A percentile compares a stretch with the other conserved stretches of the same genome.
These are phyloP conservation scores for Grosmannia clavigera DNA, from an alignment of 2,329 filamentous ascomycete genomes.

Conservation along the genomic window DNA sequence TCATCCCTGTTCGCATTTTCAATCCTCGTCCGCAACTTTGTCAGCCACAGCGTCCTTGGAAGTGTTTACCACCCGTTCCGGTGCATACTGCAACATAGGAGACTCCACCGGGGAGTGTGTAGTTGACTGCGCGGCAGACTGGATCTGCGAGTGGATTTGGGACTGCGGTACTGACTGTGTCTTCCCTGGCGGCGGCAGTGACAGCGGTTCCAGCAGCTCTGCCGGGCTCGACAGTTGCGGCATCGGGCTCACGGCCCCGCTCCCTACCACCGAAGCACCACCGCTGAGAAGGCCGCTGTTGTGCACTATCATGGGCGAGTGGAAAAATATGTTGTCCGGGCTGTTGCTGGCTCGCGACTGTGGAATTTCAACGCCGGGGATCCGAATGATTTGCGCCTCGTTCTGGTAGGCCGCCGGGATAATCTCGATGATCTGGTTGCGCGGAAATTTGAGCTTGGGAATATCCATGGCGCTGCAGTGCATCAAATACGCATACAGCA, in stretches of 20 bases:
- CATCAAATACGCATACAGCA: slow-evolving; percentile 96
- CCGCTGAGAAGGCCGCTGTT: neutral
- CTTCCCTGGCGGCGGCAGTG: slow-evolving; percentile 7
- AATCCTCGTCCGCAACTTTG: slow-evolving; percentile 39
- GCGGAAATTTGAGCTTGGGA: slow-evolving; percentile 81
- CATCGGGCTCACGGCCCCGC: slow-evolving; percentile 30
- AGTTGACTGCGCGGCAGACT: slow-evolving; percentile 6
- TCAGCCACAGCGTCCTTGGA: slow-evolving; percentile 38
- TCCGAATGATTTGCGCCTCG: slow-evolving; percentile 79
- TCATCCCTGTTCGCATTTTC: neutral
- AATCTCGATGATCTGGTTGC: slow-evolving; percentile 97
- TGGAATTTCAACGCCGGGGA: slow-evolving; percentile 46
- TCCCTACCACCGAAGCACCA: slow-evolving; percentile 17
- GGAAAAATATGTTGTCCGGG: slow-evolving; percentile 23
- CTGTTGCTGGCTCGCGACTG: slow-evolving; percentile 7
- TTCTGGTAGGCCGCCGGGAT: slow-evolving; percentile 97
- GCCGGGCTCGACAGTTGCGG: slow-evolving; percentile 34
- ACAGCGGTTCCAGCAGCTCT: slow-evolving; percentile 24
- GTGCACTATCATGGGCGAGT: slow-evolving; percentile 68
- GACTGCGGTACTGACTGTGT: slow-evolving; percentile 1
- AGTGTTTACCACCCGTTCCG: slow-evolving; percentile 37
- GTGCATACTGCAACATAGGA: slow-evolving; percentile 19
- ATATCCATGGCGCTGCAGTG: slow-evolving; percentile 94
- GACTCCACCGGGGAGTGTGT: slow-evolving; percentile 2
- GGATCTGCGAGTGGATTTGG: slow-evolving; percentile 4